Base-by-base conservation (phyloP, 441 rosid species). In the Erodium chrysanthum region DNA sequence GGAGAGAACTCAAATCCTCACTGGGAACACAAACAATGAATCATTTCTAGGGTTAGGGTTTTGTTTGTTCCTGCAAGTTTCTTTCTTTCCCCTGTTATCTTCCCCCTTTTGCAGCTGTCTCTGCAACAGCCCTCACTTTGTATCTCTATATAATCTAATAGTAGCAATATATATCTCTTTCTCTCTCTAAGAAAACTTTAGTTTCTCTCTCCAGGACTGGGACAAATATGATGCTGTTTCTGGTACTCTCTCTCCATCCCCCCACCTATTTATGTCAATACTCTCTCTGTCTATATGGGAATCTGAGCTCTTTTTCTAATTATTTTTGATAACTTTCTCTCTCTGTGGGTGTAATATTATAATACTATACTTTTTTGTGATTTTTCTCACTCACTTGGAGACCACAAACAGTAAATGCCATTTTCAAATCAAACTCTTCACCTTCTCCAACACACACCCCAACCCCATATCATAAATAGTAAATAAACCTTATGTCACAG, bases 81-180 rank as follows among this genome's bases (percentile, higher is more conserved):
- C 10, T n/a, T 14, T n/a, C 18, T 48, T 48, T 48, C 50, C 8
- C 50, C 25, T 56, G 10, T 56, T 56, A 7, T 18, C 23, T 21
- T 20, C 27, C 12, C 12, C 25, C 25, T 56, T 56, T 56, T 56
- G 61, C 61, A 56, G 23, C 61, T 56, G 20, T 15, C 23, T 15
- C 61, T 17, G 61, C 61, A 56, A 56, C 61, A 56, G n/a, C 54
- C 54, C 18, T n/a, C 54, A 48, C 11, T n/a, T 48, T 48, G 9
- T 37, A 7, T 37, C 42, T 37, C 42, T 37, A 37, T 37, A 37
- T 33, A n/a, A n/a, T 25, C 42, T 37, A 37, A 7, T 37, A 37
- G 10, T 37, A 9, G 42, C 42, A 37, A 25, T 37, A 37, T 37
- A 37, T 37, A 37, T 37, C 42, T 37, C 7, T 12, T 48, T 48